These are phyloP conservation scores for Heliocybe sulcata DNA, from an alignment of 1,284 basidiomycete species.

Conservation along the genomic window DNA sequence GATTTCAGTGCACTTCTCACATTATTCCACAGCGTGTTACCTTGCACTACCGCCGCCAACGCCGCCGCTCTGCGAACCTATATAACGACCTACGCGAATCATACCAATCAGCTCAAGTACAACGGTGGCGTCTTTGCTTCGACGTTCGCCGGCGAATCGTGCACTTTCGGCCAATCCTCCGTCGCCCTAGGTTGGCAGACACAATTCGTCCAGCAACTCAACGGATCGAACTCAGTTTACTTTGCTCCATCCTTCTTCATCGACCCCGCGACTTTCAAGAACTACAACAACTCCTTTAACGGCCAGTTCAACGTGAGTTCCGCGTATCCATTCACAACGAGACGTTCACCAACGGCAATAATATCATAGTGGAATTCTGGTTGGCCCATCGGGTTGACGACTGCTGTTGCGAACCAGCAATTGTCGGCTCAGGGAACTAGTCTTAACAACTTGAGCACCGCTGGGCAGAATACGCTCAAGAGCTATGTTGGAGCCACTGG, in stretches of 20 bases:
- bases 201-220: slow-evolving; percentile 45
- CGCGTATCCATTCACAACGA: neutral
- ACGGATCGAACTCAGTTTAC: slow-evolving; percentile 38
- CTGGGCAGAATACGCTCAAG: slow-evolving; percentile 29
- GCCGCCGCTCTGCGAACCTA: slow-evolving; percentile 50
- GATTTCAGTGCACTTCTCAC: neutral
- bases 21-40: slow-evolving; percentile 14
- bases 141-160: slow-evolving; percentile 73
- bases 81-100: slow-evolving; percentile 47
- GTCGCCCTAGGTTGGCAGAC: slow-evolving; percentile 48
- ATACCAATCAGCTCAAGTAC: slow-evolving; percentile 61
- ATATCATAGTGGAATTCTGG: slow-evolving; percentile 60
- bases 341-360: neutral
- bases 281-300: slow-evolving; percentile 42
- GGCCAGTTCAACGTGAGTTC: slow-evolving; percentile 51
- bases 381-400: slow-evolving; percentile 53
- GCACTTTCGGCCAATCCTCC: slow-evolving; percentile 57
- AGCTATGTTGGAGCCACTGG: slow-evolving; percentile 33
- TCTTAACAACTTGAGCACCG: slow-evolving; percentile 13
- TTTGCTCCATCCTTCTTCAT: slow-evolving; percentile 68
- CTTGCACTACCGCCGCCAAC: slow-evolving; percentile 35
- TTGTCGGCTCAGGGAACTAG: slow-evolving; percentile 17
- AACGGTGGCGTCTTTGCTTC: slow-evolving; percentile 59
- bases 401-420: slow-evolving; percentile 26
- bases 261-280: slow-evolving; percentile 40